Evolutionary conservation across 2,329 filamentous ascomycete species (phyloP).

Genomic region (Ceratocystis variospora): DNA sequence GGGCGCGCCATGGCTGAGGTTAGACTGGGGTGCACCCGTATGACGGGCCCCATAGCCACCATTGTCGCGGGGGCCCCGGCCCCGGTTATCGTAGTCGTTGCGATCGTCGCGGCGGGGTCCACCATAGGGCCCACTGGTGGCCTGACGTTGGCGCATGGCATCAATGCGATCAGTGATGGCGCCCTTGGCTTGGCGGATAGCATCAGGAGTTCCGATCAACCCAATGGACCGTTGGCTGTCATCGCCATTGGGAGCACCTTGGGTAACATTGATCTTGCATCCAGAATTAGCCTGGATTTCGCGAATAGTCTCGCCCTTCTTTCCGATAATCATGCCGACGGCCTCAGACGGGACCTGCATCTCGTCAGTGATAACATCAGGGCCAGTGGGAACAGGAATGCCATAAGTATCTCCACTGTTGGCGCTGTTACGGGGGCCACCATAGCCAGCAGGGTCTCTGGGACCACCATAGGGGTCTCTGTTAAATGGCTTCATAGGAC

Average conservation of each 20-base stretch:
- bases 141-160: slow-evolving; percentile 30
- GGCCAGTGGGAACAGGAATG: slow-evolving; percentile 23
- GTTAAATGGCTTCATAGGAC: slow-evolving; percentile 14
- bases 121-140: slow-evolving; percentile 4
- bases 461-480: slow-evolving; percentile 14
- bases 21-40: slow-evolving; percentile 23
- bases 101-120: slow-evolving; percentile 15
- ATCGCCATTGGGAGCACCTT: slow-evolving; percentile 48
- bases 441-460: slow-evolving; percentile 16
- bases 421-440: slow-evolving; percentile 25
- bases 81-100: slow-evolving; percentile 12
- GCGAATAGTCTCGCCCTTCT: slow-evolving; percentile 85
- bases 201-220: slow-evolving; percentile 61
- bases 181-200: slow-evolving; percentile 66
- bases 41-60: slow-evolving; percentile 16
- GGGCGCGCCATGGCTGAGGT: slow-evolving; percentile 26
- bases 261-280: slow-evolving; percentile 90
- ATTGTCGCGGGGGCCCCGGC: slow-evolving; percentile 12
- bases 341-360: slow-evolving; percentile 81
- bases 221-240: slow-evolving; percentile 79
- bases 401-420: slow-evolving; percentile 24
- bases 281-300: slow-evolving; percentile 80
- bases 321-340: slow-evolving; percentile 93
- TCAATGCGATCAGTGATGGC: slow-evolving; percentile 89
- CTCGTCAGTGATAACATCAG: slow-evolving; percentile 65